A percentile compares a stretch with the other conserved stretches of the same genome.
Evolutionary conservation across 2,329 filamentous ascomycete genomes (phyloP).

Genomic region (Stagonosporopsis chrysanthemi): DNA sequence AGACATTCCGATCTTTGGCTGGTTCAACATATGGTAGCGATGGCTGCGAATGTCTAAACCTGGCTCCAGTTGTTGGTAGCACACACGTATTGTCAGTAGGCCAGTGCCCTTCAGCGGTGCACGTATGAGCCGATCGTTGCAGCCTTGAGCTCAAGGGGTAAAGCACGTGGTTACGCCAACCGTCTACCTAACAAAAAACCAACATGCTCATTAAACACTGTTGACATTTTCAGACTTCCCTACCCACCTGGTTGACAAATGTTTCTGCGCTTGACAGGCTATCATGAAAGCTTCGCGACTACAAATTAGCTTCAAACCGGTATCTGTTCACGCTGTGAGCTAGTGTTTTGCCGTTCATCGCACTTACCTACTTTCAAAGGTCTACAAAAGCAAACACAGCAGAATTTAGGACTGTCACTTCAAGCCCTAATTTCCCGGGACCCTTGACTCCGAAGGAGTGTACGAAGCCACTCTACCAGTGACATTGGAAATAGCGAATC

Average conservation of each 20-base stretch:
- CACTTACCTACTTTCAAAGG: neutral
- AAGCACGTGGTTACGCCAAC: too few species aligned
- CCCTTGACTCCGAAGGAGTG: neutral
- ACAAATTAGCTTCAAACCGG: neutral
- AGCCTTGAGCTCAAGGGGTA: neutral
- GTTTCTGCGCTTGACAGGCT: neutral
- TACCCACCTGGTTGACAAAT: neutral
- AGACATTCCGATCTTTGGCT: neutral
- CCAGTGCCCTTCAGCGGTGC: too few species aligned
- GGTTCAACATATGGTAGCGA: neutral
- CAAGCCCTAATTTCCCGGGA: neutral
- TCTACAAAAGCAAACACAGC: slow-evolving; percentile 2
- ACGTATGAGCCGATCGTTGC: neutral
- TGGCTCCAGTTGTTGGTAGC: neutral
- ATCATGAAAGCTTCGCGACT: neutral
- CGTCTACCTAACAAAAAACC: neutral
- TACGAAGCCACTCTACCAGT: neutral
- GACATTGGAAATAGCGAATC: neutral
- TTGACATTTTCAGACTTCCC: neutral
- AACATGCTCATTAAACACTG: neutral
- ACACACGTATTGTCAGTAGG: neutral
- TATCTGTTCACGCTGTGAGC: neutral
- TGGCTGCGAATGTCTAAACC: neutral
- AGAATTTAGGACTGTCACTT: too few species aligned
- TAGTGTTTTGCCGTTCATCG: neutral